Percentiles rank a stretch among this genome's conserved stretches.
Conservation (phyloP, 2,329 filamentous ascomycete genomes). For the Sphaceloma murrayae region DNA sequence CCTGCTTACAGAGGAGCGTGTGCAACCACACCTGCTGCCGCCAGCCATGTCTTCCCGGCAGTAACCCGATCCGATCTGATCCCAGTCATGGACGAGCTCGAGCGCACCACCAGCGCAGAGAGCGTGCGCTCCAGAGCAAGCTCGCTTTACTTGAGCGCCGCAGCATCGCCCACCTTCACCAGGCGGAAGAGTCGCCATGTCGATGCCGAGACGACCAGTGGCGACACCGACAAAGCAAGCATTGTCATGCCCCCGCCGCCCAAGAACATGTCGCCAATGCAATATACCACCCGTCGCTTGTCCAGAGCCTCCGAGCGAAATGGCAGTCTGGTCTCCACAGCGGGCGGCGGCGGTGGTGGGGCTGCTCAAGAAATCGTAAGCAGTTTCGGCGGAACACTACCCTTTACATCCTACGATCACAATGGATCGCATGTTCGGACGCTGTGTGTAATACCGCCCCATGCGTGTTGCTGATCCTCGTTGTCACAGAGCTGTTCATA, state of each 20-base stretch:
- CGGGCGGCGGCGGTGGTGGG: slow-evolving; percentile 5
- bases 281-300: slow-evolving; percentile 34
- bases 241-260: slow-evolving; percentile 54
- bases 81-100: slow-evolving; percentile 22
- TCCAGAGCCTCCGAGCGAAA: slow-evolving; percentile 35
- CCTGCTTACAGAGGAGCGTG: too few species aligned
- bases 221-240: slow-evolving; percentile 50
- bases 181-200: slow-evolving; percentile 50
- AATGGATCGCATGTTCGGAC: slow-evolving; percentile 35
- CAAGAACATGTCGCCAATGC: slow-evolving; percentile 24
- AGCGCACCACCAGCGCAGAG: slow-evolving; percentile 31
- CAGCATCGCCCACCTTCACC: slow-evolving; percentile 29
- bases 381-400: too few species aligned
- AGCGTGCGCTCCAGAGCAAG: slow-evolving; percentile 30
- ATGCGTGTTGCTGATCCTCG: slow-evolving; percentile 56
- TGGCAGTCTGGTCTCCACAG: slow-evolving; percentile 27
- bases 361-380: slow-evolving; percentile 7
- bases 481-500: slow-evolving; percentile 31
- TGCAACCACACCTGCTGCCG: background rate
- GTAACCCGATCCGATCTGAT: slow-evolving; percentile 5
- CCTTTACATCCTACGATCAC: background rate
- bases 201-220: slow-evolving; percentile 50
- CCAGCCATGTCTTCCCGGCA: slow-evolving; percentile 1
- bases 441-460: slow-evolving; percentile 49
- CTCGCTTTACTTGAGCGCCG: slow-evolving; percentile 40